Evolutionary conservation across 768 basidiomycete species (phyloP), one percentile per base, ranked within the genome.

Genomic region (button mushroom (Agaricus bisporus)): DNA sequence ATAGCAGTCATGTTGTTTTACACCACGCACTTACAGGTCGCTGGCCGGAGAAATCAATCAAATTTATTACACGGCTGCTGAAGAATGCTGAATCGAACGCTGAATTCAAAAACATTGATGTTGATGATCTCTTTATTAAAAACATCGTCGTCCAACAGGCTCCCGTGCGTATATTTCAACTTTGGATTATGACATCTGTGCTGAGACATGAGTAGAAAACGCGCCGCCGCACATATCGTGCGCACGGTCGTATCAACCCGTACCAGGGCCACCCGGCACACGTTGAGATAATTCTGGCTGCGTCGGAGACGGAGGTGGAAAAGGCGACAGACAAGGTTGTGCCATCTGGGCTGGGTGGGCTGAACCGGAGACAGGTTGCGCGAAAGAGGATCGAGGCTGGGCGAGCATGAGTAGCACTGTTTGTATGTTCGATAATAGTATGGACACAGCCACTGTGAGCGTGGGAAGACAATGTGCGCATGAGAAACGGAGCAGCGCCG

Each of bases 41-140:
- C 68, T 98, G 97, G 97, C 97, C 97, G 68, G 95, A 92, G 78
- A 98, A 99, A 77, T 98, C 93, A 48, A 85, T 97, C 73, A 88
- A 88, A 71, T 95, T 94, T 81, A 87, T 99, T 68, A 79, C 86
- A 58, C 85, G 91, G 61, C 83, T 99, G 50, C 73, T 99, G 68
- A 98, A 98, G 83, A 99, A 99, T 72, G 97, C 97, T 41, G 95
- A 98, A 73, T 87, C 97, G 61, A 99, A 99, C 71, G 97, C 97
- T 58, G 95, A 98, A 65, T 91, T 91, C 64, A 99, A 99, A 80
- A 91, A 85, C 73, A 77, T 99, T 59, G 90, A 92, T 54, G 77
- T 91, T 57, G 95, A 98, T 64, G 93, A 95, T 58, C 86, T 99
- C 52, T 61, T 73, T 69, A 95, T 98, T 82, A 94, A 88, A 79